Evolutionary conservation across 768 basidiomycete genomes (phyloP), one percentile per base, ranked within the genome.

Genomic region (Pleurotus platypus): DNA sequence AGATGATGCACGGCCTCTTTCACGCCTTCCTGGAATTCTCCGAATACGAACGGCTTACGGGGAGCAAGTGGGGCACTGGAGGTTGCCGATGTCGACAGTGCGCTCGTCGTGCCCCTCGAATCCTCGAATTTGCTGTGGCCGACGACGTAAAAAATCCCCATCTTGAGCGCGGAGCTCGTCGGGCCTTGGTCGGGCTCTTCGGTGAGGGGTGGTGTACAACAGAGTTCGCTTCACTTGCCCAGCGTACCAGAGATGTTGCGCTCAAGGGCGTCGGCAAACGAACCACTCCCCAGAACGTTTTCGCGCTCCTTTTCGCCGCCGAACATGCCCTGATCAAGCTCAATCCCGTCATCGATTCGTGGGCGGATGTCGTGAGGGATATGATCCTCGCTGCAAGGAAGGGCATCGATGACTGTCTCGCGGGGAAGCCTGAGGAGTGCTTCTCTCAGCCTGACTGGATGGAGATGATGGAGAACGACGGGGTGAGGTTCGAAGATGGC

Each of bases 1-100:
- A 97, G 69, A 92, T 95, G 83, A 80, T 88, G 63, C 94, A 95
- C 64, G 93, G 94, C 1, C 83, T 95, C 42, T 92, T 89, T 71
- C 91, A 91, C 64, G 88, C 90, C 1, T 90, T 87, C 64, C 78
- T 91, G 46, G 82, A 87, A 24, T 92, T 93, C 65, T 70, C 80
- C n/a, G 85, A 86, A 59, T 92, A 92, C 67, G 90, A 93, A 61
- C 74, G 76, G 11, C 77, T 89, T 61, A 91, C 89, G 0, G 80
- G 76, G 0, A 84, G 89, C 37, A 83, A 83, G 59, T 94, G 91
- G 91, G 91, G 89, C 24, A 84, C 84, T 0, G 89, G 87, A 2
- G 92, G 91, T 1, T 94, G 92, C 67, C 78, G 87, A 40, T 96
- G 94, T 64, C 78, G 86, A 30, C 89, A 91, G 61, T 97, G 92